Conservation (phyloP, 805 yeast species). For the Yamadazyma scolyti region DNA sequence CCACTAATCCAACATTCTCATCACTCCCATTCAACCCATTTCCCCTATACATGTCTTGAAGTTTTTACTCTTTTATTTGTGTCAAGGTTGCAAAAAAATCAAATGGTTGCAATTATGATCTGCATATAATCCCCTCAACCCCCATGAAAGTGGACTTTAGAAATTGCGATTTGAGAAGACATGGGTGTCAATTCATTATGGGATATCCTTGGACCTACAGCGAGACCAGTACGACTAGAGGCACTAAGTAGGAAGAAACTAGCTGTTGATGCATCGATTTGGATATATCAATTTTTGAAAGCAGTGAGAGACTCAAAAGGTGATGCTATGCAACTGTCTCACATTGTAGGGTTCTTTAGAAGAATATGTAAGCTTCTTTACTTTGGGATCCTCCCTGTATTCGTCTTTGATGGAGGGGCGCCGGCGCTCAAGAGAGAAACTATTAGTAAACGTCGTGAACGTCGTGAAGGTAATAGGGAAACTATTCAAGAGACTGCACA, state of each 20-base stretch:
- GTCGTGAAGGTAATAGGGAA: constrained; percentile 71
- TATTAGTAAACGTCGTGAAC: constrained; percentile 64
- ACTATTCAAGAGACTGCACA: constrained; percentile 74
- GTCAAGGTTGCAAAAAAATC: too few relatives aligned
- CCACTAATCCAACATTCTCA: too few relatives aligned
- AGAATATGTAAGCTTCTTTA: constrained; percentile 86
- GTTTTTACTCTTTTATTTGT: too few relatives aligned
- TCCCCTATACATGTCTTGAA: too few relatives aligned
- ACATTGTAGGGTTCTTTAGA: constrained; percentile 92
- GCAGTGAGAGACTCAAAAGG: constrained; percentile 91
- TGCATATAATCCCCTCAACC: too few relatives aligned
- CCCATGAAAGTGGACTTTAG: too few relatives aligned
- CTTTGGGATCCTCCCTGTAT: constrained; percentile 84
- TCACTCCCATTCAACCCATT: too few relatives aligned
- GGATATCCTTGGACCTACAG: constrained; percentile 87
- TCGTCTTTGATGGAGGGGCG: constrained; percentile 95
- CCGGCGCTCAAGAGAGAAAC: constrained; percentile 80
- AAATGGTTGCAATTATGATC: too few relatives aligned
- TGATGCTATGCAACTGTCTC: constrained; percentile 70
- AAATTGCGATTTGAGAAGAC: not conserved
- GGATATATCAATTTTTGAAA: constrained; percentile 95
- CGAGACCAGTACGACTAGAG: constrained; percentile 86
- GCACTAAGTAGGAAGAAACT: constrained; percentile 71
- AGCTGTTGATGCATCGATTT: constrained; percentile 97
- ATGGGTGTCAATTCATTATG: constrained; percentile 98